These are phyloP conservation scores for Coemansia sp. DNA, from an alignment of 192 early-diverging fungal species.

Conservation along the genomic window DNA sequence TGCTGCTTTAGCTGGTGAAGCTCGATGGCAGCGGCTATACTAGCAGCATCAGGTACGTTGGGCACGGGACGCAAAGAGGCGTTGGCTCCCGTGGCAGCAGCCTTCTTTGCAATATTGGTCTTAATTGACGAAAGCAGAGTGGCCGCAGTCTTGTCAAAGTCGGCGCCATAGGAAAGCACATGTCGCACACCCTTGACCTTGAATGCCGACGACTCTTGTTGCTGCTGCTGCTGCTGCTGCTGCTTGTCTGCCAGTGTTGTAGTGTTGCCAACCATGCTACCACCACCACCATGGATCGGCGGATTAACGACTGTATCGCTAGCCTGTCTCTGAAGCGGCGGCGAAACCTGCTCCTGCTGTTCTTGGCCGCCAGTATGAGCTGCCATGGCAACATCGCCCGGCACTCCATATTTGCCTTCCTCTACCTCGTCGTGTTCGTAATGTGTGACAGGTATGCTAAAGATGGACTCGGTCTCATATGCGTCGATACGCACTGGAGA, in stretches of 20 bases:
- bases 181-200: constrained; percentile 53
- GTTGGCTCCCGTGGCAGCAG: constrained; percentile 5
- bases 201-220: constrained; percentile 32
- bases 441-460: constrained; percentile 2
- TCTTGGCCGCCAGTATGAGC: background rate
- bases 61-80: constrained; percentile 19
- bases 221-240: constrained; percentile 11
- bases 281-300: background rate
- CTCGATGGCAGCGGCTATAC: constrained; percentile 52
- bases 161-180: constrained; percentile 45
- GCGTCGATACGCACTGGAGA: constrained; percentile 37
- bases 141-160: constrained; percentile 55
- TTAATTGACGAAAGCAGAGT: constrained; percentile 54
- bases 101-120: constrained; percentile 43
- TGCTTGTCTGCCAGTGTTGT: constrained; percentile 11
- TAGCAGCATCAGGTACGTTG: constrained; percentile 21
- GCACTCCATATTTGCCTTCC: background rate
- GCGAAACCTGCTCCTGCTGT: background rate
- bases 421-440: constrained; percentile 7
- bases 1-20: constrained; percentile 48
- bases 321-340: background rate
- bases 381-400: background rate
- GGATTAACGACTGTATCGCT: constrained; percentile 5
- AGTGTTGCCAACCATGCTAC: background rate
- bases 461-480: constrained; percentile 37